A percentile compares a stretch with the other conserved stretches of the same genome.
These are phyloP conservation scores for Closterium sp. DNA, from an alignment of 139 green algal genomes.

Conservation along the genomic window DNA sequence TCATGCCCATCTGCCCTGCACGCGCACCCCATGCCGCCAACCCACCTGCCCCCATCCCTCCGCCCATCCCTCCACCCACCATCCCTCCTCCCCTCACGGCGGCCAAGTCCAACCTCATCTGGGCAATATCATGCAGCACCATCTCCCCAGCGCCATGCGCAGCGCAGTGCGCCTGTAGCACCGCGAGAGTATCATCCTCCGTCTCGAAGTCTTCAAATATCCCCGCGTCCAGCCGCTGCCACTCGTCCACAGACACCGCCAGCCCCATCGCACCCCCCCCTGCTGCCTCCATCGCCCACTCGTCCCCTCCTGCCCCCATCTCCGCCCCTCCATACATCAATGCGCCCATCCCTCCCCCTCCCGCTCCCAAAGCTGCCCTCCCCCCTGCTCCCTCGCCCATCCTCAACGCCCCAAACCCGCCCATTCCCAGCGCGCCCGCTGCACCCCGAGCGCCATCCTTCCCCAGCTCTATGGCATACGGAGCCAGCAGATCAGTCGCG, in stretches of 20 bases:
- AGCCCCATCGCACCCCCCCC: slow-evolving; percentile 26
- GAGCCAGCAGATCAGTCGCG: background rate
- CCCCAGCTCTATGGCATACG: slow-evolving; percentile 5
- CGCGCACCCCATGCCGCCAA: background rate
- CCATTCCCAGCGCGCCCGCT: background rate
- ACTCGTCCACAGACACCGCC: slow-evolving; percentile 45
- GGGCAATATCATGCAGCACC: background rate
- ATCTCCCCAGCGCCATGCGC: background rate
- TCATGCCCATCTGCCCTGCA: background rate
- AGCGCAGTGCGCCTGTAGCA: slow-evolving; percentile 7
- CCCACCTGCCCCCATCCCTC: background rate
- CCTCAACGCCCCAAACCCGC: background rate
- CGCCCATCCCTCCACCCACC: background rate
- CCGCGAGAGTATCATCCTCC: slow-evolving; percentile 7
- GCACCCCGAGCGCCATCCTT: background rate
- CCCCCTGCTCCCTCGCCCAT: background rate
- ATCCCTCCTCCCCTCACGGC: background rate
- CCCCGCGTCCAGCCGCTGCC: slow-evolving; percentile 37
- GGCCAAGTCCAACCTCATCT: background rate
- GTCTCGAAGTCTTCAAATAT: slow-evolving; percentile 8
- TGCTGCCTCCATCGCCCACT: background rate
- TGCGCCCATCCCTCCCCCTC: background rate
- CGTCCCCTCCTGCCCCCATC: background rate
- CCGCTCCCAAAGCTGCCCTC: background rate
- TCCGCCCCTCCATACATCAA: background rate